phyloP scores from a whole-genome alignment of 148 eudicot genomes.

The Rhododendron molle region DNA sequence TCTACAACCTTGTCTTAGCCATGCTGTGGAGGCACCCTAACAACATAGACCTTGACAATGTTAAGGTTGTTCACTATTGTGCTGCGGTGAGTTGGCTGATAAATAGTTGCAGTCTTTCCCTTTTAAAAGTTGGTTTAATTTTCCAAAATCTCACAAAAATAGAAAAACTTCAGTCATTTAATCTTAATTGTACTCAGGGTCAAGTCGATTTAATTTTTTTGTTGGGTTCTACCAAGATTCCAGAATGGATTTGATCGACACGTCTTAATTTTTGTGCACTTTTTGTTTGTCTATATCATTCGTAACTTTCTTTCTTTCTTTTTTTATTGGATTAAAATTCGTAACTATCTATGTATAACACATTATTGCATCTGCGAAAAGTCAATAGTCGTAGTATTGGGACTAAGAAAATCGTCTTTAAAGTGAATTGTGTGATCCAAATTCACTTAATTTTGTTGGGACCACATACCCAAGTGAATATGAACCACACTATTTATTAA shows the following conservation, averaged over 20 bases:
- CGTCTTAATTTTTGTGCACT: background rate
- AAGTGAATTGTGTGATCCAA: background rate
- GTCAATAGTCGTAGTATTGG: background rate
- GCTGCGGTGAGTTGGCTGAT: slow-evolving; percentile 10
- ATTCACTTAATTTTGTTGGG: background rate
- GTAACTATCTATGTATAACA: background rate
- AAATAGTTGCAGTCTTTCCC: background rate
- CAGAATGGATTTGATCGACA: background rate
- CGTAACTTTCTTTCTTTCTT: background rate
- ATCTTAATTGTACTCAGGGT: too few relatives aligned
- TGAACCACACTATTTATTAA: background rate
- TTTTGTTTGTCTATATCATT: background rate
- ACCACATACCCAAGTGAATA: background rate
- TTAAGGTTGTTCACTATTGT: slow-evolving; percentile 15
- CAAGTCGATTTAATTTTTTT: too few relatives aligned
- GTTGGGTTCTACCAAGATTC: too few relatives aligned
- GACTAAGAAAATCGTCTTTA: background rate
- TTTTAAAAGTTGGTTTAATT: background rate
- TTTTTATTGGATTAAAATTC: too few relatives aligned
- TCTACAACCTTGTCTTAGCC: slow-evolving; percentile 15
- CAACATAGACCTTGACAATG: slow-evolving; percentile 8
- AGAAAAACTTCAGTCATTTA: too few relatives aligned
- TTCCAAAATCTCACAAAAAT: background rate
- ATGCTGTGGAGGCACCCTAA: slow-evolving; percentile 12
- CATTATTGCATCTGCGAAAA: background rate